These are phyloP conservation scores for Thraustotheca clavata DNA, from an alignment of 352 stramenopile species.

Conservation along the genomic window DNA sequence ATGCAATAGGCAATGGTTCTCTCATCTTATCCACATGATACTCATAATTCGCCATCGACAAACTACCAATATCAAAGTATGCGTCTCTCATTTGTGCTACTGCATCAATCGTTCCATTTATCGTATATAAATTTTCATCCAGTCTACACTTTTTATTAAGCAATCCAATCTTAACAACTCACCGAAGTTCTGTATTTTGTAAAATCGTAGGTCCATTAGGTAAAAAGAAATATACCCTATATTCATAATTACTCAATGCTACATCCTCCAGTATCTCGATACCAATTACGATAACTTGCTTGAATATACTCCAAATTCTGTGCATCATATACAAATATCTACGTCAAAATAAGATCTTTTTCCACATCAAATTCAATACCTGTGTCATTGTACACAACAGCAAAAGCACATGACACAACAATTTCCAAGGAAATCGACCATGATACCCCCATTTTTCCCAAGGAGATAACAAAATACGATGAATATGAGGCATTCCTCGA, in stretches of 20 bases:
- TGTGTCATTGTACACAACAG: conserved; percentile 32
- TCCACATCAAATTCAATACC: background rate
- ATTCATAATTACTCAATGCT: background rate
- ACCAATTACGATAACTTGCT: conserved; percentile 78
- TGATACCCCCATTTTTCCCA: conserved; percentile 69
- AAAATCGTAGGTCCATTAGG: conserved; percentile 32
- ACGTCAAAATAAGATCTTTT: conserved; percentile 40
- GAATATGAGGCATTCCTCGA: conserved; percentile 7
- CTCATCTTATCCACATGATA: conserved; percentile 27
- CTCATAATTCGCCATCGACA: conserved; percentile 76
- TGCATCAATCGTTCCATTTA: conserved; percentile 59
- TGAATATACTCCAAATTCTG: conserved; percentile 82
- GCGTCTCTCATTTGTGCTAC: conserved; percentile 58
- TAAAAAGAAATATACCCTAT: conserved; percentile 77
- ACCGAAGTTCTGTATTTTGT: background rate
- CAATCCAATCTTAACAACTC: background rate
- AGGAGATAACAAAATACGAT: conserved; percentile 61
- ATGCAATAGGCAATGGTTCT: conserved; percentile 30
- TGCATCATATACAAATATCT: conserved; percentile 69
- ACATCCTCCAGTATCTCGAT: too few species aligned
- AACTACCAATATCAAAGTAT: conserved; percentile 64
- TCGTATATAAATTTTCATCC: conserved; percentile 47
- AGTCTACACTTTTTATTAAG: conserved; percentile 1
- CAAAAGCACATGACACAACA: conserved; percentile 66
- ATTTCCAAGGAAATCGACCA: conserved; percentile 77